A percentile compares a stretch with the other conserved stretches of the same genome.
phyloP scores from a whole-genome alignment of 2,329 filamentous ascomycete species.

The Aspergillus fischeri region DNA sequence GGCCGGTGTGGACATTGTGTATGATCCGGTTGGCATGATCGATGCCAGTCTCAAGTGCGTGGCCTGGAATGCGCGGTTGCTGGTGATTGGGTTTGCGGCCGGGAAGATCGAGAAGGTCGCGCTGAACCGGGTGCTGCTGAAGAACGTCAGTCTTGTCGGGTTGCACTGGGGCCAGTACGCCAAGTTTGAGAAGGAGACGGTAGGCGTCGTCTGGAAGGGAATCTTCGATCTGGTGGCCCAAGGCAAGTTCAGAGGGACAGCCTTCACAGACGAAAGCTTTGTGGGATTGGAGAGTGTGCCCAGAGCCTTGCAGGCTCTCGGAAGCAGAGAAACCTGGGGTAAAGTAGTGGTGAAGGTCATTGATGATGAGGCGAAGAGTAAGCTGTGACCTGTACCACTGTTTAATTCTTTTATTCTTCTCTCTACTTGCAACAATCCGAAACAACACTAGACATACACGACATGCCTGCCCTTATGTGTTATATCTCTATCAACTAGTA shows the following conservation, averaged over 20 bases:
- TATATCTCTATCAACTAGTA: not conserved
- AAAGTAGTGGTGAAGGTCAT: conserved; percentile 90
- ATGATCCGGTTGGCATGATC: conserved; percentile 88
- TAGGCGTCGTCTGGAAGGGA: conserved; percentile 73
- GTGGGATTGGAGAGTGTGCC: conserved; percentile 76
- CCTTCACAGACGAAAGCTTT: conserved; percentile 77
- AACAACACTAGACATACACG: not conserved
- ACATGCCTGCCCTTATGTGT: not conserved
- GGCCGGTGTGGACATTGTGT: conserved; percentile 82
- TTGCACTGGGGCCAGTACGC: conserved; percentile 89
- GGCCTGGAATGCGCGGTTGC: conserved; percentile 83
- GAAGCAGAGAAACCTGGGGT: conserved; percentile 82
- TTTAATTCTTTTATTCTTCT: not conserved
- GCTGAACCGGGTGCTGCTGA: conserved; percentile 85
- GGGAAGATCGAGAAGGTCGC: conserved; percentile 86
- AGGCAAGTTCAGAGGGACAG: conserved; percentile 76
- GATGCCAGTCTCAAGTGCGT: conserved; percentile 86
- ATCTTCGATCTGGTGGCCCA: conserved; percentile 72
- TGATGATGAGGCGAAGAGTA: conserved; percentile 59
- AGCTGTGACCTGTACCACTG: conserved; percentile 23
- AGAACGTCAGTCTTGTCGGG: conserved; percentile 88
- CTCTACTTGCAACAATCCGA: not conserved
- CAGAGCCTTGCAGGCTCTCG: conserved; percentile 71
- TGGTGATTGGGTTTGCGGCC: conserved; percentile 86
- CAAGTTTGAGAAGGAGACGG: conserved; percentile 64